A percentile compares a stretch with the other conserved stretches of the same genome.
phyloP scores from a whole-genome alignment of 306 rosid genomes.

The Echinosophora koreensis region DNA sequence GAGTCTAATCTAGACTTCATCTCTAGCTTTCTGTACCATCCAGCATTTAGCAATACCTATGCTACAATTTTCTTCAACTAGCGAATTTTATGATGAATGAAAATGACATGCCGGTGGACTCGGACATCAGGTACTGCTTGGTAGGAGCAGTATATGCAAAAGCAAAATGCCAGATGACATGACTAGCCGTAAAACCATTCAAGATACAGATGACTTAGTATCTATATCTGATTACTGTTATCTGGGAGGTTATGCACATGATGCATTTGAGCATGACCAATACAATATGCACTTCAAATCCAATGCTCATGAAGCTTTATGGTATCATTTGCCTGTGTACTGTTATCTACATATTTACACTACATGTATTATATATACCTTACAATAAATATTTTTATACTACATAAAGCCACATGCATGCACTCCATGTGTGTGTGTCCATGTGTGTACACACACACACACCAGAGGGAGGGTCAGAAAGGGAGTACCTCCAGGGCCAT shows the following conservation, averaged over 20 bases:
- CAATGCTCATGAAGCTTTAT: neutral
- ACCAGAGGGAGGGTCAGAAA: neutral
- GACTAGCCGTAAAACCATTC: neutral
- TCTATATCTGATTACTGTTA: neutral
- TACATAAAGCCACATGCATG: neutral
- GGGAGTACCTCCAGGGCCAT: constrained; percentile 81
- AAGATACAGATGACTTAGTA: neutral
- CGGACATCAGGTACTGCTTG: neutral
- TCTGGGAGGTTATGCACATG: neutral
- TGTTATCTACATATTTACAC: neutral
- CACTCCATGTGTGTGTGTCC: neutral
- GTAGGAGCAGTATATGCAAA: neutral
- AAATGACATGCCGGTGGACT: neutral
- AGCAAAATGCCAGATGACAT: neutral
- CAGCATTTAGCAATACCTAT: neutral
- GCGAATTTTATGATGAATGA: neutral
- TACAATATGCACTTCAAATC: neutral
- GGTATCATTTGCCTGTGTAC: neutral
- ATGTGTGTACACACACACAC: constrained; percentile 25
- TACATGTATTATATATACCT: too few relatives aligned
- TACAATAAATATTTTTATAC: neutral
- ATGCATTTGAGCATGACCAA: neutral
- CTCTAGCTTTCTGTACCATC: neutral
- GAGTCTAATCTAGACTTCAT: neutral
- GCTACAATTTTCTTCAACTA: neutral